Conservation (phyloP, 345 rosid genomes). For the Corymbia maculata region DNA sequence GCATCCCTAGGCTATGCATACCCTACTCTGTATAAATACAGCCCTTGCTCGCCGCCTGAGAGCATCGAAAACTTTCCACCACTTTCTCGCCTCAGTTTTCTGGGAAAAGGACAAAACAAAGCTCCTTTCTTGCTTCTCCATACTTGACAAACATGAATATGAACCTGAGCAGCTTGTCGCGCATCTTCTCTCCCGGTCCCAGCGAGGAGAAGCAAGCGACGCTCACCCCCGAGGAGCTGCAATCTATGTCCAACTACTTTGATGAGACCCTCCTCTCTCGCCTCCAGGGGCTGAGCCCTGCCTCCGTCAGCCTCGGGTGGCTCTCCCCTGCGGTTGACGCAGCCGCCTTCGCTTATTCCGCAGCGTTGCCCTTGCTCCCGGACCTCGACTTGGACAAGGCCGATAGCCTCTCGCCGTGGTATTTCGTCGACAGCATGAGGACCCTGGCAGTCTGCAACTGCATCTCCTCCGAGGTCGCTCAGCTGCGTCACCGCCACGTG, state of each 20-base stretch:
- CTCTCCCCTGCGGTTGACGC: neutral
- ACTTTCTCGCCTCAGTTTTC: neutral
- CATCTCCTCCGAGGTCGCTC: neutral
- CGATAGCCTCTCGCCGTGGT: neutral
- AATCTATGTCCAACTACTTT: neutral
- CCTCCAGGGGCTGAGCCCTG: neutral
- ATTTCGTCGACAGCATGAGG: neutral
- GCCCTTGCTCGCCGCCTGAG: neutral
- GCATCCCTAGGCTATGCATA: neutral
- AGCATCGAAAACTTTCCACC: neutral
- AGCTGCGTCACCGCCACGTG: rapidly evolving
- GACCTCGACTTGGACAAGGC: neutral
- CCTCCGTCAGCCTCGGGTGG: neutral
- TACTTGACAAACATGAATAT: neutral
- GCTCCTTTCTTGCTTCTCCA: neutral
- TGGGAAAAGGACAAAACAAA: neutral
- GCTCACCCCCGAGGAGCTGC: neutral
- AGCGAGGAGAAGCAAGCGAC: neutral
- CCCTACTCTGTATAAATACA: neutral
- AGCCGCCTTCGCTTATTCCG: neutral
- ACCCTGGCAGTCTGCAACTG: neutral
- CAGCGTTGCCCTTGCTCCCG: neutral
- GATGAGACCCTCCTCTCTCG: neutral
- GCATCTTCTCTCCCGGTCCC: neutral
- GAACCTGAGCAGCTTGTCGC: neutral